Conservation (phyloP, 2,329 filamentous ascomycete genomes). For the Stachybotrys echinatus region DNA sequence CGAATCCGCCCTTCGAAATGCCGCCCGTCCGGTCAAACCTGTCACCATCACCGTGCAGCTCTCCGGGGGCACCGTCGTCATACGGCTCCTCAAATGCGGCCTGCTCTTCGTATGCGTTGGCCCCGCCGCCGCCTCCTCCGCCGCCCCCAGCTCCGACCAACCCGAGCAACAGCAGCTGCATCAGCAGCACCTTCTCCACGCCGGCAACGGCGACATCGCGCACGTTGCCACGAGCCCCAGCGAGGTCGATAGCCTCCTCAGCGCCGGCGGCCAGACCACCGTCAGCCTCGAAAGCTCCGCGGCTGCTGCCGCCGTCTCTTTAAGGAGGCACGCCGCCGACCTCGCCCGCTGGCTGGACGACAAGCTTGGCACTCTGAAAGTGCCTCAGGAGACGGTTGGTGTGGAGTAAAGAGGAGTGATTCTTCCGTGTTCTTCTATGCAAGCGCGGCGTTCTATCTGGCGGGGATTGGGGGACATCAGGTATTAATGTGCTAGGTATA, state of each 20-base stretch:
- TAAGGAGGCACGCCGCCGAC: conserved; percentile 53
- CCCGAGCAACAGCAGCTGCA: no score
- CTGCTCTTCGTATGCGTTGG: conserved; percentile 59
- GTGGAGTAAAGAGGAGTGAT: conserved; percentile 14
- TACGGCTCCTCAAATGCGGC: conserved; percentile 52
- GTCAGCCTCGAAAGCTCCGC: conserved; percentile 32
- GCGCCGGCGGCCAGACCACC: conserved; percentile 39
- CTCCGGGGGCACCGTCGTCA: conserved; percentile 51
- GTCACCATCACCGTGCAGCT: conserved; percentile 54
- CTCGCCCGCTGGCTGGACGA: conserved; percentile 55
- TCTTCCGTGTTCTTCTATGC: not conserved
- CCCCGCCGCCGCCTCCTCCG: conserved; percentile 26
- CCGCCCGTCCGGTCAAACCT: conserved; percentile 22
- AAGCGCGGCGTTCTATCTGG: conserved; percentile 2
- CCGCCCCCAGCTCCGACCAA: conserved; percentile 8
- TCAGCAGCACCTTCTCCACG: conserved; percentile 9
- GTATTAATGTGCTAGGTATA: not conserved
- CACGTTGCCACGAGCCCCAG: conserved; percentile 28
- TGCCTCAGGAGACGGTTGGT: conserved; percentile 48
- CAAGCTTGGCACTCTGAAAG: conserved; percentile 47
- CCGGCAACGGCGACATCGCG: conserved; percentile 26
- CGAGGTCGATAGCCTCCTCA: conserved; percentile 42
- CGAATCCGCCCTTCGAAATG: not conserved
- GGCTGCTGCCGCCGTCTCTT: conserved; percentile 41
- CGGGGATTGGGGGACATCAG: not conserved